Percentiles rank a stretch among this genome's conserved stretches.
Evolutionary conservation across 768 basidiomycete genomes (phyloP).

Genomic region (Amanita fuliginea): DNA sequence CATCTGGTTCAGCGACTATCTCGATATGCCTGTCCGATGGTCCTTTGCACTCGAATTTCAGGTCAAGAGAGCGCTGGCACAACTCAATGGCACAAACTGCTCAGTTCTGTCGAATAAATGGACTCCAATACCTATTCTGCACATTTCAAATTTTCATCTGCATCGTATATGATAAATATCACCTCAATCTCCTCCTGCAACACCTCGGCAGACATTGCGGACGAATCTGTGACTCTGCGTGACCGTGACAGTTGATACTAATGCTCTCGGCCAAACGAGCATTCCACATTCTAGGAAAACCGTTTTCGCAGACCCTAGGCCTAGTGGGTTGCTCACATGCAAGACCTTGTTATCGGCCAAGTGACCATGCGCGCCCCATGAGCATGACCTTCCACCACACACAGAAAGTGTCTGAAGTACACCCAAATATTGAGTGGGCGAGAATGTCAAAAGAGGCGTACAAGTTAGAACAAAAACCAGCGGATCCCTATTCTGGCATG

Average conservation of each 20-base stretch:
- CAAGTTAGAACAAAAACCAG: constrained; percentile 17
- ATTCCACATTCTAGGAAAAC: not conserved
- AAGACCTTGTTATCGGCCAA: not conserved
- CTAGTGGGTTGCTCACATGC: not conserved
- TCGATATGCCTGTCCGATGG: constrained; percentile 71
- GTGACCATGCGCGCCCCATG: not conserved
- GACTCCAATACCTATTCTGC: constrained; percentile 73
- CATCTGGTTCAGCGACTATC: constrained; percentile 85
- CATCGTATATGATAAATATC: constrained; percentile 7
- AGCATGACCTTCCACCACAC: not conserved
- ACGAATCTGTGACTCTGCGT: constrained; percentile 2
- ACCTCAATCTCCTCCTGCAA: constrained; percentile 92
- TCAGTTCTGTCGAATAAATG: constrained; percentile 90
- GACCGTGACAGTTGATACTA: constrained; percentile 1
- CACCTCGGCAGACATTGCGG: constrained; percentile 49
- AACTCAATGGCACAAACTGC: constrained; percentile 52
- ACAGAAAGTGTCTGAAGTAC: not conserved
- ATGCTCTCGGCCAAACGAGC: constrained; percentile 4
- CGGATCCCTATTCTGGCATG: constrained; percentile 47
- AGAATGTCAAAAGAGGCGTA: constrained; percentile 3
- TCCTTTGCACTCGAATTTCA: constrained; percentile 56
- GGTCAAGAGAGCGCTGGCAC: constrained; percentile 14
- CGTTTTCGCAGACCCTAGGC: not conserved
- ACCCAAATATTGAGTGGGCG: not conserved
- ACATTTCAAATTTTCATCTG: constrained; percentile 8